phyloP scores from a whole-genome alignment of 2,329 filamentous ascomycete species.

The Bipolaris zeicola region DNA sequence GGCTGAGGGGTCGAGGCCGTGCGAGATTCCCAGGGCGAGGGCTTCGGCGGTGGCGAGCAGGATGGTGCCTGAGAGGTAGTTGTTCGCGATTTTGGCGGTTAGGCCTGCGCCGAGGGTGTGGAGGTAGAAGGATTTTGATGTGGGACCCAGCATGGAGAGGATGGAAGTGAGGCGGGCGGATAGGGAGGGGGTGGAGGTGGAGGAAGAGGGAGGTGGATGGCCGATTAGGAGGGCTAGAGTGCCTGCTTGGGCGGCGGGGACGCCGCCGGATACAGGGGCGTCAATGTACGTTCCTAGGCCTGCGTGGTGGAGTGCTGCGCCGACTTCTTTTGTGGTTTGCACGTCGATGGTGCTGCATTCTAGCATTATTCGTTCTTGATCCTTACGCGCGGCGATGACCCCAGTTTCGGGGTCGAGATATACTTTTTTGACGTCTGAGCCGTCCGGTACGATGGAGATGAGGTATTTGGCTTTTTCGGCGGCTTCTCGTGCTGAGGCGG shows the following conservation, averaged over 20 bases:
- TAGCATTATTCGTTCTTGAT: conserved; percentile 30
- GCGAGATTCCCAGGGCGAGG: conserved; percentile 37
- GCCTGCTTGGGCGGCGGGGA: conserved; percentile 38
- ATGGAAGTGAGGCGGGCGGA: conserved; percentile 20
- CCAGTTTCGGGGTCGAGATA: conserved; percentile 35
- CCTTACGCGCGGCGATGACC: conserved; percentile 28
- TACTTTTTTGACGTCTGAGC: conserved; percentile 36
- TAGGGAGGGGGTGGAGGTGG: neutral
- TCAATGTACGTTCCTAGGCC: conserved; percentile 36
- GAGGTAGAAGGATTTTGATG: conserved; percentile 40
- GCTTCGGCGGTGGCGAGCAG: conserved; percentile 43
- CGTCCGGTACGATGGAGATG: conserved; percentile 38
- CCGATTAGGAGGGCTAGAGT: conserved; percentile 38
- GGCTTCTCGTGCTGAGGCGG: conserved; percentile 33
- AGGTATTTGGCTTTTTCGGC: conserved; percentile 35
- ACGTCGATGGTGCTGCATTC: conserved; percentile 45
- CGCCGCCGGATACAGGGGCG: conserved; percentile 42
- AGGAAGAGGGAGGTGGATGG: conserved; percentile 12
- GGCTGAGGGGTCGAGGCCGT: conserved; percentile 36
- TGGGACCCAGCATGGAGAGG: conserved; percentile 31
- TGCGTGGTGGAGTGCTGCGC: conserved; percentile 17
- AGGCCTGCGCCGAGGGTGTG: conserved; percentile 36
- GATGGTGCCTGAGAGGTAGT: conserved; percentile 41
- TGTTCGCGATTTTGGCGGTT: conserved; percentile 43
- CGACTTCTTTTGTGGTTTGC: conserved; percentile 33